These are phyloP conservation scores for Wallemia hederae DNA, from an alignment of 1,284 basidiomycete genomes.

Conservation along the genomic window DNA sequence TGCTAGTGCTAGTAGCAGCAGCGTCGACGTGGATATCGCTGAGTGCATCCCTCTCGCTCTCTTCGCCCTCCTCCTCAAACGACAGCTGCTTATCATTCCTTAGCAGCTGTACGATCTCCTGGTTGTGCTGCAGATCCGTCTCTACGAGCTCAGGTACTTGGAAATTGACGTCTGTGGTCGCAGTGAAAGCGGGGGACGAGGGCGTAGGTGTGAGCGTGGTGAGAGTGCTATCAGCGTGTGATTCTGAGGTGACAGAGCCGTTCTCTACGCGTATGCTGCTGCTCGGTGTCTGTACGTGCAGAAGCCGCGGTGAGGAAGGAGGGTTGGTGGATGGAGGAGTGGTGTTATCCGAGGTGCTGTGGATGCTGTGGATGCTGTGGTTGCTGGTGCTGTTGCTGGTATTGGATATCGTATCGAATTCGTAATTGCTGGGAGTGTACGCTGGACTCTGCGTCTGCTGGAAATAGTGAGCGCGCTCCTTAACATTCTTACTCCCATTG, in stretches of 20 bases:
- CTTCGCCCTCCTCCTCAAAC: not conserved
- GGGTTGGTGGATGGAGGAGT: not conserved
- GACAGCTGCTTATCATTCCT: not conserved
- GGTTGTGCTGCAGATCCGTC: not conserved
- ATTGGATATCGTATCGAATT: too few relatives aligned
- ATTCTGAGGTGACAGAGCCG: not conserved
- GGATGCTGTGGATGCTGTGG: not conserved
- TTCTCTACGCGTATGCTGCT: not conserved
- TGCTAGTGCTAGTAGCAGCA: too few relatives aligned
- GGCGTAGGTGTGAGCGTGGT: not conserved
- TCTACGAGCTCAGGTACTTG: not conserved
- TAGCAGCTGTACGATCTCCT: not conserved
- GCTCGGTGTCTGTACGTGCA: not conserved
- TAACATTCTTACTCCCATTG: not conserved
- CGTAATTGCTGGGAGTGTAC: too few relatives aligned
- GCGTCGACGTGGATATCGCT: too few relatives aligned
- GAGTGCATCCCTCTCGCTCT: too few relatives aligned
- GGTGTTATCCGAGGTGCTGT: not conserved
- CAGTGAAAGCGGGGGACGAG: not conserved
- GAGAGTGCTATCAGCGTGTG: too few relatives aligned
- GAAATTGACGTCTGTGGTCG: not conserved
- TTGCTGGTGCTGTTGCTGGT: not conserved
- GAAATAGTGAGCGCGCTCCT: not conserved
- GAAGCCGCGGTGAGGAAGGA: not conserved
- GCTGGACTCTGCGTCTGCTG: not conserved